These are phyloP conservation scores for Berberis vulgaris DNA, from an alignment of 164 flowering plant species.

Conservation along the genomic window DNA sequence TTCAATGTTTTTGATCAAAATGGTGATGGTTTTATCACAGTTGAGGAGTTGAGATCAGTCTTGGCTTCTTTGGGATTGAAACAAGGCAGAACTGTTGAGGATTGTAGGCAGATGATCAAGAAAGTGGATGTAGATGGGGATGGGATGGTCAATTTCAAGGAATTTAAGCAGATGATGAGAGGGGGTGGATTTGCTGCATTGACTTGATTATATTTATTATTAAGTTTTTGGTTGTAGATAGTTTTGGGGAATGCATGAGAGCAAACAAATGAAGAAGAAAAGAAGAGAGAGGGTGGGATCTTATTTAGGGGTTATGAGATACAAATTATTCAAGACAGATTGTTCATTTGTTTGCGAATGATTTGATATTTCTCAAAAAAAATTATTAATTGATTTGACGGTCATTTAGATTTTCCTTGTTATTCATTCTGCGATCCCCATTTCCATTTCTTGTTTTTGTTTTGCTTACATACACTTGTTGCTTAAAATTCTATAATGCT, in stretches of 20 bases:
- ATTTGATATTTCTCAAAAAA: no score
- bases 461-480: no score
- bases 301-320: no score
- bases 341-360: no score
- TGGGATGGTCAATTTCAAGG: slow-evolving; percentile 55
- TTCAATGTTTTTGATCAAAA: slow-evolving; percentile 72
- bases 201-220: slow-evolving; percentile 8
- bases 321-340: no score
- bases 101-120: slow-evolving; percentile 58
- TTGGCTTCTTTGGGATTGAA: slow-evolving; percentile 47
- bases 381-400: no score
- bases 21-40: slow-evolving; percentile 65
- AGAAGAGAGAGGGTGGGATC: no score
- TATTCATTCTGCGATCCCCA: no score
- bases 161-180: slow-evolving; percentile 67
- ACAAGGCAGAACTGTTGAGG: slow-evolving; percentile 57
- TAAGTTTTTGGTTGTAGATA: slow-evolving; percentile 10
- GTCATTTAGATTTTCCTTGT: no score
- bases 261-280: neutral
- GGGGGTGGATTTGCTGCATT: slow-evolving; percentile 48
- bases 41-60: slow-evolving; percentile 55
- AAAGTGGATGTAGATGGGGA: slow-evolving; percentile 74
- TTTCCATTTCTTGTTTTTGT: no score
- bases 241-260: slow-evolving; percentile 2
- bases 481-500: no score